phyloP scores from a whole-genome alignment of 306 rosid species.

The Crotalaria pallida region DNA sequence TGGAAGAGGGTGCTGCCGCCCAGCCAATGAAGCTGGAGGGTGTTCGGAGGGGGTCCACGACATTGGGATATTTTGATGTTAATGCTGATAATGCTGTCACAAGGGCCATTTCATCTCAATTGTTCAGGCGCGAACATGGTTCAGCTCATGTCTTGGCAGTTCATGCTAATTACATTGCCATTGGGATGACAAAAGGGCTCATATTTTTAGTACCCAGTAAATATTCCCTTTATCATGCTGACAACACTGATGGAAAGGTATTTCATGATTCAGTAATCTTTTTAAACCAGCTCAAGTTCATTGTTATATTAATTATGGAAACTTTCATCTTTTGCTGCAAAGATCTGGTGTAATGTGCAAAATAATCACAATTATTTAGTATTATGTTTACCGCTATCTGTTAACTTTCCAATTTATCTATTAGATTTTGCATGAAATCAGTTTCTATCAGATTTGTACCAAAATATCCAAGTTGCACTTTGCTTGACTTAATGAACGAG shows the following conservation, averaged over 20 bases:
- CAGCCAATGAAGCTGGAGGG: conserved; percentile 99
- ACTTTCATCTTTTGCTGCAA: conserved; percentile 4
- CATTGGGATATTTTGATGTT: conserved; percentile 78
- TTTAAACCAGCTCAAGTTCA: conserved; percentile 11
- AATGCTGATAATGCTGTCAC: conserved; percentile 64
- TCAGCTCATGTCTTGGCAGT: conserved; percentile 80
- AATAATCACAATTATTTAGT: neutral
- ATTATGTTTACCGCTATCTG: conserved; percentile 8
- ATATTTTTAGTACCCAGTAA: conserved; percentile 69
- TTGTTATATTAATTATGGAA: neutral
- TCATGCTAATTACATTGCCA: conserved; percentile 76
- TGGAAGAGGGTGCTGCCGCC: conserved; percentile 98
- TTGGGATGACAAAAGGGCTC: conserved; percentile 88
- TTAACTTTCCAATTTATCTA: conserved; percentile 2
- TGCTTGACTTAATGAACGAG: conserved; percentile 16
- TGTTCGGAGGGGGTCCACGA: conserved; percentile 68
- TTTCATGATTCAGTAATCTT: neutral
- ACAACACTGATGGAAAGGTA: conserved; percentile 83
- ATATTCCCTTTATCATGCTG: conserved; percentile 71
- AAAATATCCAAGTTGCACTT: conserved; percentile 5
- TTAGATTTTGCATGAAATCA: conserved; percentile 7
- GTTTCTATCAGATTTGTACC: conserved; percentile 4
- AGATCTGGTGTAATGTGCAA: neutral
- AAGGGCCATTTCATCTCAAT: conserved; percentile 55
- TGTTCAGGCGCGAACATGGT: conserved; percentile 84